Conservation (phyloP, 2,329 filamentous ascomycete species). For the Aspergillus melleus region DNA sequence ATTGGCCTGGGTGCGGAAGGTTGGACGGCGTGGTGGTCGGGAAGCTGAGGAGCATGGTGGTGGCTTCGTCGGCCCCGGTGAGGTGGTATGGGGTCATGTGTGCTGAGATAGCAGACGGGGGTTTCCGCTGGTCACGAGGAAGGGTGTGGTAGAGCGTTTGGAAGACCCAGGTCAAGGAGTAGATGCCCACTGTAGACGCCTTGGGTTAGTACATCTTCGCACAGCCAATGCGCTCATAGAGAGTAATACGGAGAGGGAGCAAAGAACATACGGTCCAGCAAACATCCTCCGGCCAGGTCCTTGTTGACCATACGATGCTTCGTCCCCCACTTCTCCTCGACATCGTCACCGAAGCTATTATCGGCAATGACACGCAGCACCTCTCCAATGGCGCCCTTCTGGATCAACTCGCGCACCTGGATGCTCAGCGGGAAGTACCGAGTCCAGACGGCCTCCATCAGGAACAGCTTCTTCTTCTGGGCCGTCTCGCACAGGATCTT, state of each 20-base stretch:
- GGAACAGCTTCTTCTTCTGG: constrained; percentile 68
- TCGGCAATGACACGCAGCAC: constrained; percentile 60
- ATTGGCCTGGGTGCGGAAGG: constrained; percentile 44
- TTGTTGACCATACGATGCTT: constrained; percentile 78
- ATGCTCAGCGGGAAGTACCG: constrained; percentile 83
- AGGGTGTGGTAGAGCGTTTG: constrained; percentile 84
- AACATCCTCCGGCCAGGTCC: constrained; percentile 76
- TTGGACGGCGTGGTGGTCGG: constrained; percentile 55
- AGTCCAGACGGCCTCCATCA: constrained; percentile 91
- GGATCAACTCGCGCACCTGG: constrained; percentile 58
- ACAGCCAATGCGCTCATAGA: neutral
- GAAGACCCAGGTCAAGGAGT: constrained; percentile 87
- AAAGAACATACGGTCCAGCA: constrained; percentile 64
- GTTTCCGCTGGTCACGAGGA: constrained; percentile 60
- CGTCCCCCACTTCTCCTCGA: constrained; percentile 60
- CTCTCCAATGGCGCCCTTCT: constrained; percentile 61
- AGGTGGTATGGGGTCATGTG: constrained; percentile 70
- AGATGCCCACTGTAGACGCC: constrained; percentile 66
- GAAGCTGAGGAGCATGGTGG: constrained; percentile 76
- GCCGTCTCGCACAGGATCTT: constrained; percentile 71
- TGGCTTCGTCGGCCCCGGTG: constrained; percentile 75
- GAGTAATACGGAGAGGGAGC: neutral
- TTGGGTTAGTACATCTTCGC: neutral
- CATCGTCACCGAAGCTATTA: constrained; percentile 62
- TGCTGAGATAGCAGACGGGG: constrained; percentile 64